Conservation (phyloP, 139 green algal genomes). For the Ettlia oleoabundans region DNA sequence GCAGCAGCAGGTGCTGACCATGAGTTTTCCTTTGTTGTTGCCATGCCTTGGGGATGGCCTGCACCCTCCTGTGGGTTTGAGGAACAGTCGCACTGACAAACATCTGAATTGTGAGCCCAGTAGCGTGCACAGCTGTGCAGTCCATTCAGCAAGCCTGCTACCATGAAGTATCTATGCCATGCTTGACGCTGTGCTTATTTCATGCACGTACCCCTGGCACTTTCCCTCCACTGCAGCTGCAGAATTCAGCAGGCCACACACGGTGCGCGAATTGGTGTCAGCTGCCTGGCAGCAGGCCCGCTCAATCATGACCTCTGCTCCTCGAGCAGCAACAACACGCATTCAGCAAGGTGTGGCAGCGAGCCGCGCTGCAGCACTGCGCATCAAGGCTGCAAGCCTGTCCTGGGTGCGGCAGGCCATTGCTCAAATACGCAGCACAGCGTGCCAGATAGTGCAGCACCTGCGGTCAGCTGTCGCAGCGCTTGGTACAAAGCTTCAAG, state of each 20-base stretch:
- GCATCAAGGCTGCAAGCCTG: not conserved
- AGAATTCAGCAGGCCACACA: not conserved
- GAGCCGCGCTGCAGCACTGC: too few species aligned
- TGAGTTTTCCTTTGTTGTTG: not conserved
- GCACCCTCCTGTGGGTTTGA: too few species aligned
- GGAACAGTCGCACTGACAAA: too few species aligned
- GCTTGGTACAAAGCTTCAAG: not conserved
- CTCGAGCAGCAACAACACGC: too few species aligned
- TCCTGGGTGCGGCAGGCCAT: not conserved
- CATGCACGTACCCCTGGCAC: too few species aligned
- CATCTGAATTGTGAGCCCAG: too few species aligned
- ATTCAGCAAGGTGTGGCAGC: too few species aligned
- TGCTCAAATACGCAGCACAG: not conserved
- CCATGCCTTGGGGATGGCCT: too few species aligned
- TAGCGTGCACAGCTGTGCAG: too few species aligned
- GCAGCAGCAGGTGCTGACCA: conserved; percentile 5
- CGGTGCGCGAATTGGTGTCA: not conserved
- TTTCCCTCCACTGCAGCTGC: conserved; percentile 9
- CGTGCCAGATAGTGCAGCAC: not conserved
- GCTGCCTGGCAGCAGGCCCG: not conserved
- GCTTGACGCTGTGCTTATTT: too few species aligned
- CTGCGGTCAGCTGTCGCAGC: not conserved
- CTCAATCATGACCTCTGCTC: not conserved
- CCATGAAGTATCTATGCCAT: too few species aligned
- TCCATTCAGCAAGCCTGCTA: too few species aligned